Evolutionary conservation across 495 filamentous ascomycete species (phyloP).

Genomic region (Cercophora sp.): DNA sequence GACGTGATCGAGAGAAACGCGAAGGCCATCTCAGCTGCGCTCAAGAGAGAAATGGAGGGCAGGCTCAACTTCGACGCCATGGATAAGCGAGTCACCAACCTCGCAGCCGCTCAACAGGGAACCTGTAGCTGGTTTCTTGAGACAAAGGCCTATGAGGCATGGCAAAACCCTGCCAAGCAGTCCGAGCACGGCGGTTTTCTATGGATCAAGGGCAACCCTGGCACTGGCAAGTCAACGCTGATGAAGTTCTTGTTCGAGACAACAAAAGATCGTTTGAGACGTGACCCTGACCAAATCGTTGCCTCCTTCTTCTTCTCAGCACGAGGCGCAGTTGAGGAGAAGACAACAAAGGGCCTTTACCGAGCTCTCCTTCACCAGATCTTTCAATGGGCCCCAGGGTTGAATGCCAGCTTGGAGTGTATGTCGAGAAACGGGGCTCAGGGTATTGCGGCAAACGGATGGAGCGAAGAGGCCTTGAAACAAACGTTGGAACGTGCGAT

Average conservation of each 20-base stretch:
- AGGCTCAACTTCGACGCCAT: slow-evolving; percentile 32
- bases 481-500: slow-evolving; percentile 8
- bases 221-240: slow-evolving; percentile 51
- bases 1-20: not conserved
- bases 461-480: slow-evolving; percentile 13
- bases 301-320: slow-evolving; percentile 54
- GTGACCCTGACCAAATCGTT: slow-evolving; percentile 12
- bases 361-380: slow-evolving; percentile 39
- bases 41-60: not conserved
- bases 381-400: slow-evolving; percentile 4
- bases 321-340: slow-evolving; percentile 42
- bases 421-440: slow-evolving; percentile 12
- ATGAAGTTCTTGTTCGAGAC: slow-evolving; percentile 44
- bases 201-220: slow-evolving; percentile 53
- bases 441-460: slow-evolving; percentile 11
- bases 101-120: slow-evolving; percentile 17
- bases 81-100: slow-evolving; percentile 26
- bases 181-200: slow-evolving; percentile 42
- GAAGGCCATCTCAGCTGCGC: not conserved
- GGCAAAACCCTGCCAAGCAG: slow-evolving; percentile 32
- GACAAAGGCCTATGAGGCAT: slow-evolving; percentile 33
- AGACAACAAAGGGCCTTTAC: slow-evolving; percentile 44
- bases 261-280: slow-evolving; percentile 10
- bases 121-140: slow-evolving; percentile 47
- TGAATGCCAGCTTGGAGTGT: slow-evolving; percentile 12